Evolutionary conservation across 1,139 yeast species (phyloP).

Genomic region (Suhomyces atakaporum): DNA sequence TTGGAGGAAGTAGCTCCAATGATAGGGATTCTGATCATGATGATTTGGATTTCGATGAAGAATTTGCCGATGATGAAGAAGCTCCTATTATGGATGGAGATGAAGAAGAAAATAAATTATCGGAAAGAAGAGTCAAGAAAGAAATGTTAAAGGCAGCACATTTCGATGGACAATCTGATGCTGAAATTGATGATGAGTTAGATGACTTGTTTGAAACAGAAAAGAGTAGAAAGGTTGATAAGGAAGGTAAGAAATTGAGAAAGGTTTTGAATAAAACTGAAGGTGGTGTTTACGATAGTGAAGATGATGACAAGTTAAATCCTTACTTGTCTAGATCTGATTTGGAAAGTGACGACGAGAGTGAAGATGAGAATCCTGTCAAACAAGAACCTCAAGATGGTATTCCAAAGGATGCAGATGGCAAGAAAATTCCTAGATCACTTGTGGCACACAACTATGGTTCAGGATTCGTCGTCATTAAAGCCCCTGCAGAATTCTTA

Average conservation of each 20-base stretch:
- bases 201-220: slow-evolving; percentile 66
- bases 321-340: slow-evolving; percentile 82
- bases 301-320: slow-evolving; percentile 67
- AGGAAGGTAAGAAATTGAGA: slow-evolving; percentile 84
- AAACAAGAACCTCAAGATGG: slow-evolving; percentile 49
- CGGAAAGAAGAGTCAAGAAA: slow-evolving; percentile 82
- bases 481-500: slow-evolving; percentile 62
- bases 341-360: slow-evolving; percentile 55
- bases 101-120: slow-evolving; percentile 90
- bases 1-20: slow-evolving; percentile 50
- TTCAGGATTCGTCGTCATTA: slow-evolving; percentile 68
- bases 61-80: slow-evolving; percentile 97
- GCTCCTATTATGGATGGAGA: slow-evolving; percentile 98
- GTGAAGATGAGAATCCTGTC: slow-evolving; percentile 36
- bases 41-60: slow-evolving; percentile 93
- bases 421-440: slow-evolving; percentile 25
- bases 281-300: slow-evolving; percentile 88
- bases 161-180: slow-evolving; percentile 62
- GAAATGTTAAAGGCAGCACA: slow-evolving; percentile 89
- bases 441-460: slow-evolving; percentile 53
- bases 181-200: slow-evolving; percentile 59
- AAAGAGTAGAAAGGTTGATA: slow-evolving; percentile 74
- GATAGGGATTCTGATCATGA: slow-evolving; percentile 81
- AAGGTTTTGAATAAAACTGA: slow-evolving; percentile 86
- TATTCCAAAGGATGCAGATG: slow-evolving; percentile 16